Evolutionary conservation across 139 green algal genomes (phyloP).

Genomic region (Chlorella vulgaris): DNA sequence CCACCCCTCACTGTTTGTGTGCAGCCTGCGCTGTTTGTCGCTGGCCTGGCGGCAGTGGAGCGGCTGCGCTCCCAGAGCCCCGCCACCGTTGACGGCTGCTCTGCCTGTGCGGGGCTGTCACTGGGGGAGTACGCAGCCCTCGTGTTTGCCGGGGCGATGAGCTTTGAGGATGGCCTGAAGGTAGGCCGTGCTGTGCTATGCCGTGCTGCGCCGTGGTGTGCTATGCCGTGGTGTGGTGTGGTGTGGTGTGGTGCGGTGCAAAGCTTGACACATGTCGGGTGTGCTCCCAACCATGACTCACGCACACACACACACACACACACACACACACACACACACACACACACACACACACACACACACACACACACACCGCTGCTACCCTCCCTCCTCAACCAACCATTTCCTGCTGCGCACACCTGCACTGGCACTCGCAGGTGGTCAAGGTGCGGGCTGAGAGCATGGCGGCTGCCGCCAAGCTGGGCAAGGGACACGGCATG

Average conservation of each 20-base stretch:
- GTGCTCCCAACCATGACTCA: too few species aligned
- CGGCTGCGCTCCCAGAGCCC: conserved; percentile 58
- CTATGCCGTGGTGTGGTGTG: too few species aligned
- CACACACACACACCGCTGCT: background rate
- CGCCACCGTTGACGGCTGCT: conserved; percentile 43
- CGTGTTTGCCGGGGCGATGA: conserved; percentile 84
- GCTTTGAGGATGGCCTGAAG: conserved; percentile 89
- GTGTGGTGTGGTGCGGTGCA: too few species aligned
- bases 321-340: too few species aligned
- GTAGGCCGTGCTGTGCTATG: too few species aligned
- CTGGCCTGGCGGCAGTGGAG: conserved; percentile 86
- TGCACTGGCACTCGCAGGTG: conserved; percentile 50
- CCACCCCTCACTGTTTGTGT: too few species aligned
- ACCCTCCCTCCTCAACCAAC: background rate
- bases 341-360: background rate
- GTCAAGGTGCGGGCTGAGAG: conserved; percentile 83
- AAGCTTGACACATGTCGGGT: too few species aligned
- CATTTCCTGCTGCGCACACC: background rate
- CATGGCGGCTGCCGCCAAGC: conserved; percentile 80
- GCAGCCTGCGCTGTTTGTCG: conserved; percentile 90
- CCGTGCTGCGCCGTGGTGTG: too few species aligned
- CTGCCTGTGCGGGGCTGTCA: conserved; percentile 77
- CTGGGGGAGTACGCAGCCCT: conserved; percentile 94
- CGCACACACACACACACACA: too few species aligned
- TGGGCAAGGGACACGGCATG: conserved; percentile 83